Conservation (phyloP, 1,139 yeast species). For the Suhomyces bokatorum region DNA sequence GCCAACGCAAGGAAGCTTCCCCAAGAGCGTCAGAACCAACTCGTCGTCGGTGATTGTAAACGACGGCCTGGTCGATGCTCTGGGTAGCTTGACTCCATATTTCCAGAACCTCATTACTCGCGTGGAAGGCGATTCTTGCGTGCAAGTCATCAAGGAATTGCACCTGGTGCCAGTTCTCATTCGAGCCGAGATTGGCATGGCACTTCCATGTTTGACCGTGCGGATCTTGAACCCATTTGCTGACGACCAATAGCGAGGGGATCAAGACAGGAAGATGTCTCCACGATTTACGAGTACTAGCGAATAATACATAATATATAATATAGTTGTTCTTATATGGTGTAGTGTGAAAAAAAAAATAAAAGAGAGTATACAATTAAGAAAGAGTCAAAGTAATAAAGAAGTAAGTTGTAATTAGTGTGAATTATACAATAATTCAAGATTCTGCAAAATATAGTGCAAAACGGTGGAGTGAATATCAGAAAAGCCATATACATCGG, state of each 20-base stretch:
- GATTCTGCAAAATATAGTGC: no score
- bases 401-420: no score
- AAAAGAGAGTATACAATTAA: no score
- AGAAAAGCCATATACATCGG: no score
- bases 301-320: slow-evolving; percentile 2
- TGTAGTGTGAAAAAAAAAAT: no score
- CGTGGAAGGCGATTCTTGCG: slow-evolving; percentile 56
- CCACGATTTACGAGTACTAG: slow-evolving; percentile 5
- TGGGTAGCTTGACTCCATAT: slow-evolving; percentile 53
- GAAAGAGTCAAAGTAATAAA: no score
- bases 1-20: slow-evolving; percentile 28
- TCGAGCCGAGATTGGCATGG: slow-evolving; percentile 93
- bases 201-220: slow-evolving; percentile 91
- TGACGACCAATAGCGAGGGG: slow-evolving; percentile 9
- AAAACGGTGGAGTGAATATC: no score
- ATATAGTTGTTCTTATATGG: neutral
- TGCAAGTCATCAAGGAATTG: slow-evolving; percentile 82
- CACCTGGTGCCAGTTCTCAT: slow-evolving; percentile 79
- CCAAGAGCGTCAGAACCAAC: slow-evolving; percentile 28
- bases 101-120: slow-evolving; percentile 56
- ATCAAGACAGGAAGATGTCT: neutral
- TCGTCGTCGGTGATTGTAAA: slow-evolving; percentile 24
- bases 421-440: no score
- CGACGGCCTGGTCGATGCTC: slow-evolving; percentile 20
- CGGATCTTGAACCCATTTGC: slow-evolving; percentile 89